These are phyloP conservation scores for Blastobotrys buckinghamii DNA, from an alignment of 1,139 yeast species.

Conservation along the genomic window DNA sequence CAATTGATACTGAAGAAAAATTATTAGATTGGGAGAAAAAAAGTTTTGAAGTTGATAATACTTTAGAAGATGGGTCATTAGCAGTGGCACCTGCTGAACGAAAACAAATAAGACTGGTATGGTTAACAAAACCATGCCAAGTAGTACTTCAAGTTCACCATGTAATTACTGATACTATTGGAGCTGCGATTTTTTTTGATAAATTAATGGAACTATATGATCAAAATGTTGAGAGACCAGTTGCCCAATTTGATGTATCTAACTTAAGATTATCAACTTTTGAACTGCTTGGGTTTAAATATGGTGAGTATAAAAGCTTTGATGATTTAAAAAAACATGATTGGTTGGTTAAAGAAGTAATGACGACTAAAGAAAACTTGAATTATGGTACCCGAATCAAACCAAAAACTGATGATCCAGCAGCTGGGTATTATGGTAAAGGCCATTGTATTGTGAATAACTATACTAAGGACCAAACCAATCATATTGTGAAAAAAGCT, in stretches of 20 bases:
- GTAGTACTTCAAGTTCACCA: neutral
- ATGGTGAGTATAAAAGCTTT: too few relatives aligned
- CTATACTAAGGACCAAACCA: neutral
- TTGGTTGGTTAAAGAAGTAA: too few relatives aligned
- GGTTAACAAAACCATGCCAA: neutral
- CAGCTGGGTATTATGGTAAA: neutral
- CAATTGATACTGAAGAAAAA: neutral
- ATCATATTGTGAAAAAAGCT: neutral
- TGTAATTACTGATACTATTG: neutral
- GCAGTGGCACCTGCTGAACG: neutral
- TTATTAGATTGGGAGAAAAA: neutral
- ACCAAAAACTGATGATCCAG: neutral
- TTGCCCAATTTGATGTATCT: too few relatives aligned
- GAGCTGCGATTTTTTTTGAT: neutral
- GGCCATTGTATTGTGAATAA: too few relatives aligned
- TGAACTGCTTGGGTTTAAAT: too few relatives aligned
- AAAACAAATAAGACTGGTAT: neutral
- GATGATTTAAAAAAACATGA: too few relatives aligned
- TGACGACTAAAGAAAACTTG: too few relatives aligned
- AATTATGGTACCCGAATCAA: too few relatives aligned
- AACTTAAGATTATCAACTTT: too few relatives aligned
- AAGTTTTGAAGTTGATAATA: neutral
- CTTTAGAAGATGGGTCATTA: neutral
- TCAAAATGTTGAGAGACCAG: neutral
- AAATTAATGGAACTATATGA: neutral